Percentiles rank a stretch among this genome's conserved stretches.
Conservation (phyloP, 371 early-diverging fungal genomes). For the Umbelopsis sp. region DNA sequence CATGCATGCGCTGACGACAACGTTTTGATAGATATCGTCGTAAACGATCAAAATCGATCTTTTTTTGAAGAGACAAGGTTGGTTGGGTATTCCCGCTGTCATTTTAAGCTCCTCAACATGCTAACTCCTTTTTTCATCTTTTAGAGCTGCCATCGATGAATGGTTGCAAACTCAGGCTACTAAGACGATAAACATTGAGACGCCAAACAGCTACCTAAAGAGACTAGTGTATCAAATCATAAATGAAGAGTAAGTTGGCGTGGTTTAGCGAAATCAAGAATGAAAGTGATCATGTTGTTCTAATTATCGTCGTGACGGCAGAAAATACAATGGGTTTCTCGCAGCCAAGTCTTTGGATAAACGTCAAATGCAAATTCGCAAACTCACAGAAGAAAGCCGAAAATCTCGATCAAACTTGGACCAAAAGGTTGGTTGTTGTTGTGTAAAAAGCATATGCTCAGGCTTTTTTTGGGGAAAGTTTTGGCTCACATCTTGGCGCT, state of each 20-base stretch:
- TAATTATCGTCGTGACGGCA: not conserved
- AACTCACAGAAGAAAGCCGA: slow-evolving; percentile 41
- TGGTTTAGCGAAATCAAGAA: not conserved
- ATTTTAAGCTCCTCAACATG: too few species aligned
- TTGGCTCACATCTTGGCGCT: slow-evolving; percentile 4
- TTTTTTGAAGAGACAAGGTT: slow-evolving; percentile 24
- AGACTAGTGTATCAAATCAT: slow-evolving; percentile 68
- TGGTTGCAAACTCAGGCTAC: slow-evolving; percentile 43
- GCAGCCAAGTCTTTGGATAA: slow-evolving; percentile 38
- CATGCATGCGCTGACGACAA: not conserved
- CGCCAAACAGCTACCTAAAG: slow-evolving; percentile 50
- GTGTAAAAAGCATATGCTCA: not conserved
- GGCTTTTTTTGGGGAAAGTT: too few species aligned
- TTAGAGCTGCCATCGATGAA: slow-evolving; percentile 24
- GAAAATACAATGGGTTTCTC: slow-evolving; percentile 42
- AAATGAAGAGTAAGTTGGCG: slow-evolving; percentile 40
- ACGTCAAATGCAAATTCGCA: slow-evolving; percentile 37
- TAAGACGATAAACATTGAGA: slow-evolving; percentile 42
- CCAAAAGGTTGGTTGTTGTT: slow-evolving; percentile 7
- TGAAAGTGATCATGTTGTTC: not conserved
- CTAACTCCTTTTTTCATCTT: not conserved
- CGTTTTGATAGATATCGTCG: slow-evolving; percentile 22
- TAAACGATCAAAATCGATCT: slow-evolving; percentile 20
- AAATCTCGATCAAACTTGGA: slow-evolving; percentile 21
- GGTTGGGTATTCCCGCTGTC: not conserved